Conservation (phyloP, 257 asterid species). For the Primulina huaijiensis region DNA sequence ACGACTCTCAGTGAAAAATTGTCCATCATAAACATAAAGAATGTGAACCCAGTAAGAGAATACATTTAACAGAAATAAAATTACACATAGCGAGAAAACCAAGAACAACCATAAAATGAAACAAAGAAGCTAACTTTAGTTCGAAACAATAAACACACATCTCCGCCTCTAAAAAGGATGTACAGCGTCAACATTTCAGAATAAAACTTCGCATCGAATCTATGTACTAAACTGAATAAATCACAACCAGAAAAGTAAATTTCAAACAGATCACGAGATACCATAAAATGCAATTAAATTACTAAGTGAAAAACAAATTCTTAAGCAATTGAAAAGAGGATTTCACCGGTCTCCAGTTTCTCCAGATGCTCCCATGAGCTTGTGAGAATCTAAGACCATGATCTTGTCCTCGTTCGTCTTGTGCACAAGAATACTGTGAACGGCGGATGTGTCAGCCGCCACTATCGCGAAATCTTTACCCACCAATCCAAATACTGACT, state of each 20-base stretch:
- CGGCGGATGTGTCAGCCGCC: conserved; percentile 93
- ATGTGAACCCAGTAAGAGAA: no score
- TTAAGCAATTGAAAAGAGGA: conserved; percentile 3
- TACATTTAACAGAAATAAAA: no score
- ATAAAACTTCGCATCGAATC: background rate
- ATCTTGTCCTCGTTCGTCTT: conserved; percentile 92
- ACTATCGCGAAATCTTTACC: conserved; percentile 88
- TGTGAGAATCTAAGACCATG: conserved; percentile 91
- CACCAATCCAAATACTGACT: conserved; percentile 86
- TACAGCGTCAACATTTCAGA: background rate
- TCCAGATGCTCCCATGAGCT: conserved; percentile 95
- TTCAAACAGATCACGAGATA: background rate
- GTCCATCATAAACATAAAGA: background rate
- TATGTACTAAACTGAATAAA: no score
- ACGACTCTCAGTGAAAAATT: background rate
- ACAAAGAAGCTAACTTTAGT: background rate
- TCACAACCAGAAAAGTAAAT: background rate
- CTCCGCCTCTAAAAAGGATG: background rate
- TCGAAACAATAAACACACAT: background rate
- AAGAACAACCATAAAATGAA: no score
- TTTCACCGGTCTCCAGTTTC: conserved; percentile 91
- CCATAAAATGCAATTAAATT: background rate
- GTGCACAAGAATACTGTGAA: conserved; percentile 92
- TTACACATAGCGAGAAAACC: background rate
- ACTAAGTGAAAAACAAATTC: background rate